phyloP scores from a whole-genome alignment of 1,284 basidiomycete genomes.

The Boletus sp. region DNA sequence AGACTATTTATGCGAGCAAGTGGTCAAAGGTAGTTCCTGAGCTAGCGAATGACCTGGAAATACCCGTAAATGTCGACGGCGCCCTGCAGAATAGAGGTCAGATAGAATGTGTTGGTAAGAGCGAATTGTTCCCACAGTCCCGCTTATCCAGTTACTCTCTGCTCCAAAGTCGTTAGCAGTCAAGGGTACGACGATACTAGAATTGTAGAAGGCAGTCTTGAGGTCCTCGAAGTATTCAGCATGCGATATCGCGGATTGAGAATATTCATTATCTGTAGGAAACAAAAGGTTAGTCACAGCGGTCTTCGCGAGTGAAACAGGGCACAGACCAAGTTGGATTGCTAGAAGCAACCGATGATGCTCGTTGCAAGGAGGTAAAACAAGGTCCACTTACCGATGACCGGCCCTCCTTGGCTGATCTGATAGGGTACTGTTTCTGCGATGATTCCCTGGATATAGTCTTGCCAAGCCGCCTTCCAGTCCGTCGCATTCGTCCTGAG shows the following conservation, averaged over 20 bases:
- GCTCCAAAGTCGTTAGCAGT: constrained; percentile 70
- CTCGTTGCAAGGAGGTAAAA: background rate
- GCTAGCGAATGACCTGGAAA: background rate
- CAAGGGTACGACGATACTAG: constrained; percentile 62
- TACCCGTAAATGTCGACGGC: constrained; percentile 55
- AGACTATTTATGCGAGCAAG: constrained; percentile 18
- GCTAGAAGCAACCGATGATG: constrained; percentile 36
- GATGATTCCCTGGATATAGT: constrained; percentile 68
- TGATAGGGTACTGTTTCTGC: constrained; percentile 60
- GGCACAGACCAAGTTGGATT: constrained; percentile 59
- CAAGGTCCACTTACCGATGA: constrained; percentile 52
- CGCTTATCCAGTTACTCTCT: constrained; percentile 63
- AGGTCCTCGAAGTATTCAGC: constrained; percentile 68
- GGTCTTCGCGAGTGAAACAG: background rate
- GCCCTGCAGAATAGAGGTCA: constrained; percentile 32
- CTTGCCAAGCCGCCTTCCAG: constrained; percentile 65
- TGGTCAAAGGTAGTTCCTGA: background rate
- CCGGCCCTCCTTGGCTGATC: constrained; percentile 64
- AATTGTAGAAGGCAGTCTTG: constrained; percentile 50
- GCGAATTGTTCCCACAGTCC: constrained; percentile 37
- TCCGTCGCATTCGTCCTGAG: constrained; percentile 64
- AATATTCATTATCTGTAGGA: constrained; percentile 69
- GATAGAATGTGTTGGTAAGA: background rate
- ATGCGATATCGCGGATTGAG: constrained; percentile 42
- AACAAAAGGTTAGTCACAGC: background rate